These are phyloP conservation scores for Neofusicoccum sp. DNA, from an alignment of 2,329 filamentous ascomycete genomes.

Conservation along the genomic window DNA sequence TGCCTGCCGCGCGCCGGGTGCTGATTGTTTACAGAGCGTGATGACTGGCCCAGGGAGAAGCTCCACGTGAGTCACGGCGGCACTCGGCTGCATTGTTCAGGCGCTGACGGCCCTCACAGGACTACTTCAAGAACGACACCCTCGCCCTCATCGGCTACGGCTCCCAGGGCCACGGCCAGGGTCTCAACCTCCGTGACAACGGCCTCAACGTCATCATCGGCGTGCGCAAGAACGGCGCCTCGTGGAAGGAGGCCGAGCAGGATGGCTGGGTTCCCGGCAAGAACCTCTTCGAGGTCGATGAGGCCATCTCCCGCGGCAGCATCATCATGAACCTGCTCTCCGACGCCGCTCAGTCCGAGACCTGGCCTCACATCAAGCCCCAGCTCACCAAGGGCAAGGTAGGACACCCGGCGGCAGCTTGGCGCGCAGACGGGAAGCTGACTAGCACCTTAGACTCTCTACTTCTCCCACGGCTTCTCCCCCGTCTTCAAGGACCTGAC, in stretches of 20 bases:
- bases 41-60: constrained; percentile 98
- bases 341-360: constrained; percentile 97
- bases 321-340: constrained; percentile 99
- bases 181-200: constrained; percentile 99
- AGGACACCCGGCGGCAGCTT: constrained; percentile 32
- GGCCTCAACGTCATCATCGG: constrained; percentile 98
- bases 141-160: constrained; percentile 98
- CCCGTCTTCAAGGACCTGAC: constrained; percentile 99
- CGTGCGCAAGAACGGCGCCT: constrained; percentile 96
- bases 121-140: constrained; percentile 99
- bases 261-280: constrained; percentile 98
- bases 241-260: constrained; percentile 95
- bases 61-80: constrained; percentile 69
- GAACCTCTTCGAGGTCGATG: constrained; percentile 98
- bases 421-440: constrained; percentile 20
- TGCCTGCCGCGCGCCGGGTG: constrained; percentile 29
- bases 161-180: constrained; percentile 97
- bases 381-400: constrained; percentile 98
- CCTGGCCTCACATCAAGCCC: constrained; percentile 97
- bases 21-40: constrained; percentile 67
- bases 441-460: constrained; percentile 70
- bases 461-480: constrained; percentile 99
- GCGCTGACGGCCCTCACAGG: constrained; percentile 53
- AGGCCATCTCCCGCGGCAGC: constrained; percentile 89
- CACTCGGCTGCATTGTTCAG: neutral